These are phyloP conservation scores for Lathyrus sativus DNA, from an alignment of 306 rosid species.

Conservation along the genomic window DNA sequence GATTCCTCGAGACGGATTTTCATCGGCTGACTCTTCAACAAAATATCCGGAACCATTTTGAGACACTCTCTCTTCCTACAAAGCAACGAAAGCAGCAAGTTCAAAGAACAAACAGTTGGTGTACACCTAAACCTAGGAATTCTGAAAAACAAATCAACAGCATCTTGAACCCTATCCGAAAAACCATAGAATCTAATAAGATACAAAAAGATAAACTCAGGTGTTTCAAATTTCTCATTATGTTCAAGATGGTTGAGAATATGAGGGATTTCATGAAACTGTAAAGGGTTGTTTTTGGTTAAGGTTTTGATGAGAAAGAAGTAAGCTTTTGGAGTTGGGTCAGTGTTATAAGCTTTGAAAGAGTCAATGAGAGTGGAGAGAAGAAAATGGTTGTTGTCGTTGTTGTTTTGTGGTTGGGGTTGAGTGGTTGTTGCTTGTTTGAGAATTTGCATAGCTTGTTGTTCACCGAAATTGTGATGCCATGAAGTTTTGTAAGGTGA, in stretches of 20 bases:
- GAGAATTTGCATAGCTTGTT: conserved; percentile 61
- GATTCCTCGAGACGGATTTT: conserved; percentile 69
- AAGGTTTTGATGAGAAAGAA: conserved; percentile 61
- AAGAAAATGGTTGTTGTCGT: conserved; percentile 45
- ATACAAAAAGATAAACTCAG: conserved; percentile 53
- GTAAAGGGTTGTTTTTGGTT: conserved; percentile 36
- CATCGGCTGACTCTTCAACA: conserved; percentile 63
- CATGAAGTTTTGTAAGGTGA: conserved; percentile 70
- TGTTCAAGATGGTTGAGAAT: conserved; percentile 62
- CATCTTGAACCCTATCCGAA: conserved; percentile 50
- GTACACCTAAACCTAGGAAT: conserved; percentile 76
- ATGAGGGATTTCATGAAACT: conserved; percentile 46
- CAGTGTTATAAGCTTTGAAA: conserved; percentile 53
- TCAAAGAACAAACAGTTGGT: conserved; percentile 64
- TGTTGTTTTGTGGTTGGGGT: conserved; percentile 19
- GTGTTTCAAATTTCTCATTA: conserved; percentile 58
- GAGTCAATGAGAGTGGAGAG: conserved; percentile 64
- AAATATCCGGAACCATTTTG: conserved; percentile 60
- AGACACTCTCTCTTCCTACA: conserved; percentile 54
- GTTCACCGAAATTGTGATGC: conserved; percentile 63
- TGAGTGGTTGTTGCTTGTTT: conserved; percentile 44
- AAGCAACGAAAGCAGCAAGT: conserved; percentile 63
- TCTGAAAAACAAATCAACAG: conserved; percentile 58
- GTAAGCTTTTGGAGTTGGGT: conserved; percentile 78
- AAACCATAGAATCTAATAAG: conserved; percentile 51